Percentiles rank a stretch among this genome's conserved stretches.
These are phyloP conservation scores for Lumnitzera littorea DNA, from an alignment of 345 rosid genomes.

Conservation along the genomic window DNA sequence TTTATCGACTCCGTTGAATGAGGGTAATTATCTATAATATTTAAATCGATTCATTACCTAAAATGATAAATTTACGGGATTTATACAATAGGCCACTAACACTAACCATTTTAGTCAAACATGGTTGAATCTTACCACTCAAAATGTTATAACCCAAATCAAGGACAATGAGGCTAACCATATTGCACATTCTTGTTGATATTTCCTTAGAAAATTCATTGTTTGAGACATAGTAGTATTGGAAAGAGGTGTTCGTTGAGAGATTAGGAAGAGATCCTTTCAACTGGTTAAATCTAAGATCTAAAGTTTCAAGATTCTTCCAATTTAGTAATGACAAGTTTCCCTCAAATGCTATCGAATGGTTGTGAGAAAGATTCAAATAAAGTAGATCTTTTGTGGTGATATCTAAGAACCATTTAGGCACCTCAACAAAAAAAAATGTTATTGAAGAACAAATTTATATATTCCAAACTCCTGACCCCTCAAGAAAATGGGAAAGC, in stretches of 20 bases:
- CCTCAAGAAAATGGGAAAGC: constrained; percentile 11
- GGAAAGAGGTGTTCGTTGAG: neutral
- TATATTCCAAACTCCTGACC: neutral
- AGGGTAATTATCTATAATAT: no score
- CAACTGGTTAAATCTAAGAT: constrained; percentile 4
- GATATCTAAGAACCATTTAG: constrained; percentile 10
- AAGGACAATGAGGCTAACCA: neutral
- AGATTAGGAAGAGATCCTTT: neutral
- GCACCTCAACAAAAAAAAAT: constrained; percentile 13
- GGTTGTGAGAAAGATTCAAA: constrained; percentile 6
- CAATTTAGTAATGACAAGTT: neutral
- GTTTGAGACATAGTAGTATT: neutral
- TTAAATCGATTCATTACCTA: no score
- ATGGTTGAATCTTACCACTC: neutral
- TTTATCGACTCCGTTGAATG: no score
- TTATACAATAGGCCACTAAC: neutral
- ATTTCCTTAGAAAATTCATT: neutral
- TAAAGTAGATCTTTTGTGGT: neutral
- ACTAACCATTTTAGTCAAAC: constrained; percentile 1
- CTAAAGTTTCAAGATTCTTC: neutral
- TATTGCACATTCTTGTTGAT: constrained; percentile 2
- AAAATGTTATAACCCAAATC: constrained; percentile 1
- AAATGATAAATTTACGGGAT: no score
- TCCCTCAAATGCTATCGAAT: neutral
- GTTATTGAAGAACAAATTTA: constrained; percentile 11